Evolutionary conservation across 73 alveolate species (phyloP), one percentile per base, ranked within the genome.

Genomic region (Chromera velia): DNA sequence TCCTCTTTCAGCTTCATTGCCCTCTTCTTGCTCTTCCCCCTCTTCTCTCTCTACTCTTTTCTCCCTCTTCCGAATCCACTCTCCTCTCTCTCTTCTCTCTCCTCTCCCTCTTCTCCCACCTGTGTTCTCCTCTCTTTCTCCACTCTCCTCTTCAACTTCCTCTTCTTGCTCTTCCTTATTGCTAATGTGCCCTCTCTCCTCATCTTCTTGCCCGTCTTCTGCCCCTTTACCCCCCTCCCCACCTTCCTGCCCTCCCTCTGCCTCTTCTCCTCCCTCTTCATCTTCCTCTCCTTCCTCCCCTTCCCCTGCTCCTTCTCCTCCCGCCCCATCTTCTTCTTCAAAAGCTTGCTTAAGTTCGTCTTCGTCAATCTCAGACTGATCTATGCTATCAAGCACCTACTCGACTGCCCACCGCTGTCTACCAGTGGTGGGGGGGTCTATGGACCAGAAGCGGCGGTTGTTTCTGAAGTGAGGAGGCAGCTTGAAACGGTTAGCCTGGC

Each of bases 81-180:
- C 69, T 49, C 26, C 69, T 26, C 26, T 26, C 69, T 49, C 69
- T 26, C 26, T 26, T 49, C 26, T 26, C 69, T 49, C 69, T 49
- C 26, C 69, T 49, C 26, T 26, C 26, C 26, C 69, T 49, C 26
- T 26, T 26, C 26, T 26, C 26, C 26, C 69, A 24, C 26, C 69
- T 49, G 24, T 26, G n/a, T 49, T 26, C 69, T 49, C 69, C 69
- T 49, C 69, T 49, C 26, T 26, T 49, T 49, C 69, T 49, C 26
- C 69, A 49, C 69, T 49, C 69, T 49, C 69, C 69, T 49, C 69
- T 49, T 49, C 69, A 26, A 24, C 69, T 49, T 49, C 69, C 24
- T 49, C 26, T 49, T 49, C 69, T 49, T 49, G 69, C 24, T 49
- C 69, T 49, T 49, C 69, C 26, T 49, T 26, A 49, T 49, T 49